These are phyloP conservation scores for Fusarium nematophilum DNA, from an alignment of 2,329 filamentous ascomycete genomes.

Conservation along the genomic window DNA sequence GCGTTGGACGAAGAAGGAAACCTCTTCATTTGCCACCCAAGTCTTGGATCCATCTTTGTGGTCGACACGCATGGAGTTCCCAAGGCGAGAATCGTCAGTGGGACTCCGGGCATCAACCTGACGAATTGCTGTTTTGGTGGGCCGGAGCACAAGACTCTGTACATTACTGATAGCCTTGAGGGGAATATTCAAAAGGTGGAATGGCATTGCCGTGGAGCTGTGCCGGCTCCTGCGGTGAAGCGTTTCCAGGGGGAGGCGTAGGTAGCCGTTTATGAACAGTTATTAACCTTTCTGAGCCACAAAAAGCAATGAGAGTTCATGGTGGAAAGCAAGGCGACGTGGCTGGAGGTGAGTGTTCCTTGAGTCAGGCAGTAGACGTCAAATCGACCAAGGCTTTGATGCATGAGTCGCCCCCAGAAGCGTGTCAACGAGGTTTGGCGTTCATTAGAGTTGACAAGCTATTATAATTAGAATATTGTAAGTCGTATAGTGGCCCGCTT, in stretches of 20 bases:
- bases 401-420: too few species aligned
- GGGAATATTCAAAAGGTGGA: slow-evolving; percentile 49
- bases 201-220: slow-evolving; percentile 48
- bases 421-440: too few species aligned
- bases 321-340: too few species aligned
- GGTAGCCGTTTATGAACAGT: too few species aligned
- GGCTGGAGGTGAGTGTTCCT: too few species aligned
- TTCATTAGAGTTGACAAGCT: too few species aligned
- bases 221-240: slow-evolving; percentile 7
- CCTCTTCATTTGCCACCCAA: slow-evolving; percentile 51
- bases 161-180: slow-evolving; percentile 54
- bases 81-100: slow-evolving; percentile 50
- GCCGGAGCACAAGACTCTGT: slow-evolving; percentile 50
- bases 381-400: too few species aligned
- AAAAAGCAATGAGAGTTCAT: too few species aligned
- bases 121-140: slow-evolving; percentile 57
- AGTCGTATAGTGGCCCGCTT: too few species aligned
- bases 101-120: slow-evolving; percentile 48
- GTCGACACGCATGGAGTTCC: slow-evolving; percentile 51
- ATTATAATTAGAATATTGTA: too few species aligned
- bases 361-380: too few species aligned
- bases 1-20: slow-evolving; percentile 53
- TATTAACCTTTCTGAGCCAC: too few species aligned
- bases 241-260: not conserved
- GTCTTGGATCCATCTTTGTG: slow-evolving; percentile 51